These are phyloP conservation scores for Rhypophila decipiens DNA, from an alignment of 495 filamentous ascomycete species.

Conservation along the genomic window DNA sequence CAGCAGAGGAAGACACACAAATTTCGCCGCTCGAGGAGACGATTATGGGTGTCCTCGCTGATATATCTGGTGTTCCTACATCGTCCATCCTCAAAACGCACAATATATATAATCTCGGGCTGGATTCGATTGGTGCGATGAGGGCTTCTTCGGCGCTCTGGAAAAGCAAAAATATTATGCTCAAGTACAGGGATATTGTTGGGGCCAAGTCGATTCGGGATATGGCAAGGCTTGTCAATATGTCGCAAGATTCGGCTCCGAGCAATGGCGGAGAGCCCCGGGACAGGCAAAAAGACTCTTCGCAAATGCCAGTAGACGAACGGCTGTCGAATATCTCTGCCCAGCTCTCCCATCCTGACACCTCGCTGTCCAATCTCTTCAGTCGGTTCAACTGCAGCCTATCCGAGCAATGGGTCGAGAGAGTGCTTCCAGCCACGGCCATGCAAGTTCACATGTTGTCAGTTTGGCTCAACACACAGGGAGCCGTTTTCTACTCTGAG, in stretches of 20 bases:
- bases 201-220: constrained; percentile 54
- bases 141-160: constrained; percentile 60
- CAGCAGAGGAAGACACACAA: neutral
- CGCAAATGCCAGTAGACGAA: too few relatives aligned
- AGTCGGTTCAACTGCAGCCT: neutral
- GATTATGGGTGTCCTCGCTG: constrained; percentile 57
- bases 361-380: too few relatives aligned
- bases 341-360: neutral
- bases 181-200: constrained; percentile 62
- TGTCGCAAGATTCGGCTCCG: neutral
- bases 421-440: constrained; percentile 54
- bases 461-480: constrained; percentile 57
- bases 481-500: constrained; percentile 54
- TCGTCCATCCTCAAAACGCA: constrained; percentile 54
- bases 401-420: constrained; percentile 40
- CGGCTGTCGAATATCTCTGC: too few relatives aligned
- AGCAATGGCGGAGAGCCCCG: too few relatives aligned
- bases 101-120: constrained; percentile 76
- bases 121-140: constrained; percentile 89
- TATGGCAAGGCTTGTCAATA: constrained; percentile 30
- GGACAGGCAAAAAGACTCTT: too few relatives aligned
- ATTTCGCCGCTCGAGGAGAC: constrained; percentile 42
- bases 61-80: constrained; percentile 55
- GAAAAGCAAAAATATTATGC: constrained; percentile 47
- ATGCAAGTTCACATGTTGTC: constrained; percentile 69